Base-by-base conservation (phyloP, 2,329 filamentous ascomycete genomes). In the Blastomyces gilchristii region DNA sequence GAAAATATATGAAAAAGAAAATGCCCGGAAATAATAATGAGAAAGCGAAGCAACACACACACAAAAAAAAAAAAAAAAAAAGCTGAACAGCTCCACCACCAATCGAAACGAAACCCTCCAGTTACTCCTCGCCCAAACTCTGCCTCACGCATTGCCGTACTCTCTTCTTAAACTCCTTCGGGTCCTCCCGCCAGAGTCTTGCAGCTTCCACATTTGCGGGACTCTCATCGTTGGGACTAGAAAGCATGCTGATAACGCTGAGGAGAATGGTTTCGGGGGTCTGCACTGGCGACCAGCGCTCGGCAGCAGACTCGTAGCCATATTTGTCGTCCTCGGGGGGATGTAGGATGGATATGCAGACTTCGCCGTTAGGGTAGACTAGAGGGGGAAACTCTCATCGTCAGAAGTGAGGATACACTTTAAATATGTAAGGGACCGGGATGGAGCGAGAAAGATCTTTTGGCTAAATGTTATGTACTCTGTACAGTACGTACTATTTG, bases 291-390 rank as follows among this genome's bases (percentile, higher is more conserved):
- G 85, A 89, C 94, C 94, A 99, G 65, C 94, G 86, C 81, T 99
- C 94, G 39, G 85, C 83, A 18, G 91, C 92, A 34, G 84, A 84
- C 77, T 99, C 94, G 79, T 99, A 99, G 61, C 93, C 93, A 76
- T 89, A 94, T 72, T 90, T 87, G 73, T 99, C 94, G 72, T 97
- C 92, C 78, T 90, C 92, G 4, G 94, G 93, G 14, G 93, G 90
- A 76, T 99, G 94, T 52, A 99, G 83, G 78, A 99, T 99, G 53
- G 90, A 95, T 75, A 99, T 97, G 82, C 94, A 99, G 63, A 99
- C 90, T 68, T 88, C 85, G 71, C 94, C 94, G 72, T 85, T 86
- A 8, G 85, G 80, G 79, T 97, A 97, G 73, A 99, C 85, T 85
- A 43, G 16, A 16, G 49, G 16, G 12, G 49, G 34, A 11, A 37